Evolutionary conservation across 1,284 basidiomycete genomes (phyloP), one percentile per base, ranked within the genome.

Genomic region (Ustilago sp.): DNA sequence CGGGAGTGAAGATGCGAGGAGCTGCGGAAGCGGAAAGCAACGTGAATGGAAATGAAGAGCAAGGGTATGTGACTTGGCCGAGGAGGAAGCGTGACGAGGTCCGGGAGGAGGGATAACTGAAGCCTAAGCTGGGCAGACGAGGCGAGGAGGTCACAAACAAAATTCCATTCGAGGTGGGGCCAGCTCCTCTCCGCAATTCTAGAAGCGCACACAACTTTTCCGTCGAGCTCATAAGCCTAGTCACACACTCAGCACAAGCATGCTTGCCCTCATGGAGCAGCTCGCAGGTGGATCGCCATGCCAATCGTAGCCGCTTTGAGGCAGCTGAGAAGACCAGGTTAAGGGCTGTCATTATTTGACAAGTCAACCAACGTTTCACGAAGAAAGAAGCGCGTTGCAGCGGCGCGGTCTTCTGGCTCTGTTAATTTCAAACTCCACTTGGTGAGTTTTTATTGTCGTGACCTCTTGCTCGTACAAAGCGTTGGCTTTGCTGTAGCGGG

Each of bases 71-170:
- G 3, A 36, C 8, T 34, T 52, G 9, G 8, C 32, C 15, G 51
- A 32, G 51, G 31, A 17, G 9, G 8, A 52, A 28, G 23, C 51
- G 51, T 52, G 34, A 36, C 31, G 51, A 52, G 15, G 51, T 2
- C 51, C 51, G 32, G 31, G 53, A 55, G 53, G 53, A 55, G 36
- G 8, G 32, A 12, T 38, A n/a, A 19, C 34, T 48, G 45, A 48
- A n/a, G 23, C 28, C 45, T 31, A 12, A 12, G 39, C 39, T 15
- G 23, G 11, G 39, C 39, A 11, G 39, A 41, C 15, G 38, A 57
- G 55, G 39, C 55, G 43, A 57, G 53, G 53, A 55, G 53, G 53
- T 11, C 53, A 55, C 38, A 28, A 50, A 55, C 53, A 55, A 55
- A 55, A 53, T 53, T 53, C 52, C 36, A 53, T 53, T 53, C 52